Conservation (phyloP, 352 stramenopile species). For the Aphanomyces cochlioides region DNA sequence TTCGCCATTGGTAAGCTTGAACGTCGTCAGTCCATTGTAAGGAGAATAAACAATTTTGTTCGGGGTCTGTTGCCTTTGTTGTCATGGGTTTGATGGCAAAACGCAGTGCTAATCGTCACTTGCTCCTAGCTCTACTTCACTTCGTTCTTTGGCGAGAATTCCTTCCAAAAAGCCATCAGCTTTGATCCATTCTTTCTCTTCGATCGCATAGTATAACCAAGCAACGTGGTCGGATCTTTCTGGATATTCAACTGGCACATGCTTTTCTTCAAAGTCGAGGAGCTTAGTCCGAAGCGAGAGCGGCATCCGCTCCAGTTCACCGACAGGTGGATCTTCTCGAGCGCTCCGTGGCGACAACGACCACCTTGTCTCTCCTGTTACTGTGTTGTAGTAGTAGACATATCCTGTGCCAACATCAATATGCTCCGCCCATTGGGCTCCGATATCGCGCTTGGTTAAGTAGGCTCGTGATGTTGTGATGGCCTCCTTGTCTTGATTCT, state of each 20-base stretch:
- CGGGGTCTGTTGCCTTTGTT: no score
- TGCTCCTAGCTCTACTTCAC: background rate
- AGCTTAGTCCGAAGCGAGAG: constrained; percentile 55
- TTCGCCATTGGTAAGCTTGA: background rate
- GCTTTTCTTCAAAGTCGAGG: constrained; percentile 42
- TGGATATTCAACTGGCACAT: constrained; percentile 44
- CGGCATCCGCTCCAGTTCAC: constrained; percentile 50
- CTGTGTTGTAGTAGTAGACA: constrained; percentile 90
- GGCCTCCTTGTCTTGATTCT: constrained; percentile 31
- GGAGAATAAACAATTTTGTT: background rate
- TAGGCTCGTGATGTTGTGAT: constrained; percentile 37
- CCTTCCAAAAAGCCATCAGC: constrained; percentile 66
- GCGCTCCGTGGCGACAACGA: constrained; percentile 72
- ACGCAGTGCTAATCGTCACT: constrained; percentile 11
- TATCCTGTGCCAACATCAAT: constrained; percentile 71
- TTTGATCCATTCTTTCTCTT: constrained; percentile 57
- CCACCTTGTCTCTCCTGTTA: constrained; percentile 84
- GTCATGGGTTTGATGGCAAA: no score
- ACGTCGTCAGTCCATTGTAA: background rate
- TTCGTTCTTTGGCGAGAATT: constrained; percentile 37
- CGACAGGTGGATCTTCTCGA: constrained; percentile 42
- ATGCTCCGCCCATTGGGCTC: constrained; percentile 80
- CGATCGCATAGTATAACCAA: constrained; percentile 68
- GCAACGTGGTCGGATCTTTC: constrained; percentile 55
- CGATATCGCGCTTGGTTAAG: constrained; percentile 43